Evolutionary conservation across 176 grass and related monocot species (phyloP), one percentile per base, ranked within the genome.

Genomic region (Chrysopogon serrulatus): DNA sequence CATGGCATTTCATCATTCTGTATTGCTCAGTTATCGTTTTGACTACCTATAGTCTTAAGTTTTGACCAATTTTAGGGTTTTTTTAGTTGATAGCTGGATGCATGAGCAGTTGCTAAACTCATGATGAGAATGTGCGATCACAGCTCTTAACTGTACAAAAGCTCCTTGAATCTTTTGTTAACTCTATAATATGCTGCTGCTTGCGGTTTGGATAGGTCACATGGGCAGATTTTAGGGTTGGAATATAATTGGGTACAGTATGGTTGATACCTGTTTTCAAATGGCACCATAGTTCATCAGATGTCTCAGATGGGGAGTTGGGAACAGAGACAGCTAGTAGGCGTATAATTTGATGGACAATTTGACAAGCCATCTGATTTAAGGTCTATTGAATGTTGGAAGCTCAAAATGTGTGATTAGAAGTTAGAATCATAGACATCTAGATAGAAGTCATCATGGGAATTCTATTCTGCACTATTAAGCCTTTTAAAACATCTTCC

Each of bases 91-190:
- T 66, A 74, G 3, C 5, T 82, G 18, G 71, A 68, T 53, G 74
- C 66, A 66, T 30, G 41, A 76, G 53, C 43, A 65, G 21, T 56
- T 65, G 33, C 39, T 78, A 71, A 82, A 72, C 72, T 82, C 11
- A 26, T 26, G 56, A 14, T 39, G 54, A 42, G 37, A 43, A 26
- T 67, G 30, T 35, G 30, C 21, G 32, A 48, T 73, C 15, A 59
- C 36, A 54, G 42, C 26, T 57, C n/a, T 60, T 19, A 8, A 66
- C 30, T 39, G n/a, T 23, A 74, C 60, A 48, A 23, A 26, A 66
- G 12, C 47, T 45, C 40, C 43, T 60, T 24, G 43, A 47, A 33
- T 80, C 24, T 57, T 54, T 62, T 31, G 40, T 35, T 30, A 36
- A 68, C 27, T 43, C 48, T 51, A 68, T 10, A 80, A 76, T 61